Percentiles rank a stretch among this genome's conserved stretches.
phyloP scores from a whole-genome alignment of 2,329 filamentous ascomycete species.

The Allantophomopsis lycopodina region DNA sequence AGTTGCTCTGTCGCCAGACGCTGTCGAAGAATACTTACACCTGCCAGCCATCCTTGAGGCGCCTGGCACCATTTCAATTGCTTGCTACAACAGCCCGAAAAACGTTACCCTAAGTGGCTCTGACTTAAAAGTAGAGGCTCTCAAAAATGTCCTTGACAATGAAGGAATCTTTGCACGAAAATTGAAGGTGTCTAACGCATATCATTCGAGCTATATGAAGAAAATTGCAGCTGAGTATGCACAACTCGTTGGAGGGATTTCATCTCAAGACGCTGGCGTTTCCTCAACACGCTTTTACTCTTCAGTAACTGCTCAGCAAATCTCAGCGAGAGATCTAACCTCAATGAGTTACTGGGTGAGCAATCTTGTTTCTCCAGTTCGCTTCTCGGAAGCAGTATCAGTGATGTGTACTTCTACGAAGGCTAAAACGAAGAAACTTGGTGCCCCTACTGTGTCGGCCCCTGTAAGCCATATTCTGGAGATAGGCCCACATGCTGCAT shows the following conservation, averaged over 20 bases:
- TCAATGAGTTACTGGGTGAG: conserved; percentile 28
- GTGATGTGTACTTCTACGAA: too few species aligned
- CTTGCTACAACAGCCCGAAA: conserved; percentile 20
- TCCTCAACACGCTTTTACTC: conserved; percentile 31
- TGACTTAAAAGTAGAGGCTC: conserved; percentile 3
- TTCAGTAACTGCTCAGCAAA: conserved; percentile 23
- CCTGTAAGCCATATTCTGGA: conserved; percentile 8
- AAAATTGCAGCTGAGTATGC: conserved; percentile 5
- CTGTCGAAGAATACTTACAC: conserved; percentile 9
- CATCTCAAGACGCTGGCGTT: background rate
- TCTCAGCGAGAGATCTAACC: background rate
- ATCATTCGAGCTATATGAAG: conserved; percentile 25
- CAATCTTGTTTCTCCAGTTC: conserved; percentile 29
- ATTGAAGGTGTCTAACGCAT: conserved; percentile 24
- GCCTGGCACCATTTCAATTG: too few species aligned
- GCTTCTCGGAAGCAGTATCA: conserved; percentile 23
- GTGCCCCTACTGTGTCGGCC: too few species aligned
- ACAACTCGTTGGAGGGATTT: conserved; percentile 1
- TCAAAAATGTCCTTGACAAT: conserved; percentile 10
- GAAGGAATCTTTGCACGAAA: conserved; percentile 16
- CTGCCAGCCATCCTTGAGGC: too few species aligned
- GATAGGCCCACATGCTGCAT: conserved; percentile 18
- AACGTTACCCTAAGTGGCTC: conserved; percentile 24
- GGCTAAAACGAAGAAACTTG: too few species aligned
- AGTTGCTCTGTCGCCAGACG: conserved; percentile 18